Base-by-base conservation (phyloP, 495 filamentous ascomycete genomes). In the Aspergillus bertholletiae region DNA sequence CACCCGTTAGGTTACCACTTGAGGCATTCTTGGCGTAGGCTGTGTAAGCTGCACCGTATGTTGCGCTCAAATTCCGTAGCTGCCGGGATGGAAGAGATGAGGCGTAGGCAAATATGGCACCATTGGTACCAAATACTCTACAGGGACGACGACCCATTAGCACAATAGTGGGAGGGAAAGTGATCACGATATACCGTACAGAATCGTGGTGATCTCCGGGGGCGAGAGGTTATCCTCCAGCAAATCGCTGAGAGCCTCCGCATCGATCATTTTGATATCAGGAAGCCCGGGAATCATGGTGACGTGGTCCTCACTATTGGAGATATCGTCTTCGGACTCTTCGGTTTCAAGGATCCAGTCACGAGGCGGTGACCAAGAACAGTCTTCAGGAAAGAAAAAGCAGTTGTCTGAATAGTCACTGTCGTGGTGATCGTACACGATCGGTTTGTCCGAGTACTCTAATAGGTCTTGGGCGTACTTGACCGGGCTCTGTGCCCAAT, bases 301-400 rank as follows among this genome's bases (percentile, higher is more conserved):
- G 70, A 66, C 63, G 66, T 57, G 46, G 45, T 46, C 32, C 24
- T 53, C 49, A 35, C 17, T 17, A 49, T 53, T 27, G n/a, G 56
- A 23, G 24, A 51, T 58, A 30, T 58, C 51, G 43, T 55, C 48
- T 52, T 60, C 55, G 9, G 58, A 45, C 40, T 52, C 46, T 47
- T 50, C 43, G 44, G 63, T 52, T 20, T 69, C 63, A 27, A 66
- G 57, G 22, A 55, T 49, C 59, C 59, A 70, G 49, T 63, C 62
- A 46, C 67, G 68, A 1, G 71, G 65, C 15, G 74, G 74, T 15
- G 74, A 72, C 61, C 65, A 75, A 21, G 73, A 74, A 62, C 72
- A 76, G 46, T 78, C 74, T 60, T 77, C 74, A 3, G 74, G 74
- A 47, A 76, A 77, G 56, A 78, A 76, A 54, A 76, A 78, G 47